These are phyloP conservation scores for Euphorbia pulcherrima DNA, from an alignment of 345 rosid genomes.

Conservation along the genomic window DNA sequence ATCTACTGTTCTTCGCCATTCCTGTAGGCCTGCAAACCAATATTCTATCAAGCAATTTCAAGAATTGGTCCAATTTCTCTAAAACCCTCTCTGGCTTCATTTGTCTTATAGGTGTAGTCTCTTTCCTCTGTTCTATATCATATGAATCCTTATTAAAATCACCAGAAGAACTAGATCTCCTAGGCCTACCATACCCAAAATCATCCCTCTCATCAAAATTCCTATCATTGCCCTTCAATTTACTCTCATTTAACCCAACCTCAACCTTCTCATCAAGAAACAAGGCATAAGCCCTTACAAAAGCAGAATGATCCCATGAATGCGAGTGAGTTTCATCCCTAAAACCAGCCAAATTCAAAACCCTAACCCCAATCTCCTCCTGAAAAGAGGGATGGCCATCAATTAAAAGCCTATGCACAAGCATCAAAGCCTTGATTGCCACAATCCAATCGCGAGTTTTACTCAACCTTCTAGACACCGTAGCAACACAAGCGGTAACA, in stretches of 20 bases:
- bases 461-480: constrained; percentile 20
- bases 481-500: constrained; percentile 19
- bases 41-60: constrained; percentile 24
- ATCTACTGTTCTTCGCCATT: constrained; percentile 19
- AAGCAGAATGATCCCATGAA: constrained; percentile 83
- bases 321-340: constrained; percentile 74
- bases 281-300: constrained; percentile 64
- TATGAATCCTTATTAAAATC: constrained; percentile 11
- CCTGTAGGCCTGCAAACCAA: constrained; percentile 24
- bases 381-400: constrained; percentile 69
- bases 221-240: constrained; percentile 8
- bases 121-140: constrained; percentile 5
- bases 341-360: constrained; percentile 81
- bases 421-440: constrained; percentile 71
- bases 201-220: constrained; percentile 22
- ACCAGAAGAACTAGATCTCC: constrained; percentile 10
- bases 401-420: constrained; percentile 61
- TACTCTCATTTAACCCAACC: constrained; percentile 46
- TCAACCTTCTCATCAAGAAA: constrained; percentile 83
- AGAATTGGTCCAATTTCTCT: constrained; percentile 12
- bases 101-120: constrained; percentile 11
- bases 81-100: constrained; percentile 20
- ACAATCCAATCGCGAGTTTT: constrained; percentile 66
- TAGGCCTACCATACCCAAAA: constrained; percentile 9
- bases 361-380: constrained; percentile 82